Conservation (phyloP, 371 early-diverging fungal species). For the Dinochytrium kinnereticum region DNA sequence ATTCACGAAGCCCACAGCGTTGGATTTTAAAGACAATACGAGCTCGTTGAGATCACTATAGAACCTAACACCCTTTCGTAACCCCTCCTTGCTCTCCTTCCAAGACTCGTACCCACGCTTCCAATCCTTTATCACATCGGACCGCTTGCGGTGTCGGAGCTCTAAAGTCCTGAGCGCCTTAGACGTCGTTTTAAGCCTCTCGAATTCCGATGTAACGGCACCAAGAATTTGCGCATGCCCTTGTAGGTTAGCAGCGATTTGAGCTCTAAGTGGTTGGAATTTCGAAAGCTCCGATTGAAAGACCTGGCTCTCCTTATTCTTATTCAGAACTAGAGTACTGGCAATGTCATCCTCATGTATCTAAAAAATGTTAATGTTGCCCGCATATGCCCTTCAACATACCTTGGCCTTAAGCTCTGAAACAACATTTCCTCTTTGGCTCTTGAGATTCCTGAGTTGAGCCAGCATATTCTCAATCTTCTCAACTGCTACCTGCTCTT, state of each 20-base stretch:
- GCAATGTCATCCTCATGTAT: conserved; percentile 90
- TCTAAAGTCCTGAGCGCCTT: conserved; percentile 71
- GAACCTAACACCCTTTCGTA: conserved; percentile 77
- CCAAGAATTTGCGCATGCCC: conserved; percentile 77
- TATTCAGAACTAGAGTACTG: conserved; percentile 79
- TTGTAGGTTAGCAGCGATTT: conserved; percentile 74
- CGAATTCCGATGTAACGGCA: conserved; percentile 74
- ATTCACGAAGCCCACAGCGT: conserved; percentile 68
- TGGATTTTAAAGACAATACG: conserved; percentile 64
- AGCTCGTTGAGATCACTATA: conserved; percentile 74
- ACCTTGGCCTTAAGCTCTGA: conserved; percentile 82
- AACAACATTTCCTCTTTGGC: conserved; percentile 75
- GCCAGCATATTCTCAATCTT: conserved; percentile 65
- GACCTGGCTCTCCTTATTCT: conserved; percentile 81
- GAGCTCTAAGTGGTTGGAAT: conserved; percentile 77
- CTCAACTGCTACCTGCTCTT: conserved; percentile 71
- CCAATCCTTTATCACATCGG: conserved; percentile 55
- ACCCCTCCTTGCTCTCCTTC: conserved; percentile 70
- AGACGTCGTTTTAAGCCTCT: conserved; percentile 76
- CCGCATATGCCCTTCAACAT: background rate
- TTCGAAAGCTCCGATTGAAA: conserved; percentile 91
- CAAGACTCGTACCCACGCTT: conserved; percentile 62
- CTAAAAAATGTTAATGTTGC: conserved; percentile 42
- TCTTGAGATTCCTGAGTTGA: conserved; percentile 61
- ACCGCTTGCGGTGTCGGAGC: conserved; percentile 70